Evolutionary conservation across 495 filamentous ascomycete genomes (phyloP).

Genomic region (Penicillium alfredii): DNA sequence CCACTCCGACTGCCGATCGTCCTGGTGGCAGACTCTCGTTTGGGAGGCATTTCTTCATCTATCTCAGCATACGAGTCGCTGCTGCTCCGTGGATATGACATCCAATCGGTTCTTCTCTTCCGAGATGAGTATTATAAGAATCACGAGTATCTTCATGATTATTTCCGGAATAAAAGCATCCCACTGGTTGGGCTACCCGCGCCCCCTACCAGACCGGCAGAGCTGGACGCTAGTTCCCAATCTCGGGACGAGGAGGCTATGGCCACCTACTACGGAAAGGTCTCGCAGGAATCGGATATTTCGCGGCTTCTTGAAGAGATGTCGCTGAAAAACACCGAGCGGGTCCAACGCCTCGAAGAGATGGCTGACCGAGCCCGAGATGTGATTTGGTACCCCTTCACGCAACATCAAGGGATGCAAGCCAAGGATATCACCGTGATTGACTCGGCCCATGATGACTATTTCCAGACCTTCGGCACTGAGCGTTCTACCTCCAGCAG

Average conservation of each 20-base stretch:
- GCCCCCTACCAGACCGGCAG: constrained; percentile 42
- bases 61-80: constrained; percentile 73
- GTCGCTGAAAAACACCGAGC: constrained; percentile 38
- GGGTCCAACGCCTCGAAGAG: constrained; percentile 49
- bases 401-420: constrained; percentile 60
- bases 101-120: constrained; percentile 61
- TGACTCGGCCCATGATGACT: constrained; percentile 70
- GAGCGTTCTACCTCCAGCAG: constrained; percentile 4
- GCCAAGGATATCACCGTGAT: constrained; percentile 58
- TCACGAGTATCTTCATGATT: constrained; percentile 54
- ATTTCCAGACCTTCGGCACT: constrained; percentile 55
- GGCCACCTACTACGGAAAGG: constrained; percentile 50
- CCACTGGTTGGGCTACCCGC: constrained; percentile 45
- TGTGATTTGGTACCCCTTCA: constrained; percentile 76
- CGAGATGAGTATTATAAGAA: constrained; percentile 57
- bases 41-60: constrained; percentile 69
- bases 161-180: constrained; percentile 55
- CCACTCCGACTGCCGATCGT: constrained; percentile 66
- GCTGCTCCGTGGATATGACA: constrained; percentile 65
- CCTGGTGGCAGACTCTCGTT: constrained; percentile 61
- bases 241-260: constrained; percentile 49
- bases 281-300: constrained; percentile 32
- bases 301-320: constrained; percentile 42
- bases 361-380: constrained; percentile 53
- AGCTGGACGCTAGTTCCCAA: constrained; percentile 23